A percentile compares a stretch with the other conserved stretches of the same genome.
Conservation (phyloP, 139 green algal species). For the Zygnema circumcarinatum region DNA sequence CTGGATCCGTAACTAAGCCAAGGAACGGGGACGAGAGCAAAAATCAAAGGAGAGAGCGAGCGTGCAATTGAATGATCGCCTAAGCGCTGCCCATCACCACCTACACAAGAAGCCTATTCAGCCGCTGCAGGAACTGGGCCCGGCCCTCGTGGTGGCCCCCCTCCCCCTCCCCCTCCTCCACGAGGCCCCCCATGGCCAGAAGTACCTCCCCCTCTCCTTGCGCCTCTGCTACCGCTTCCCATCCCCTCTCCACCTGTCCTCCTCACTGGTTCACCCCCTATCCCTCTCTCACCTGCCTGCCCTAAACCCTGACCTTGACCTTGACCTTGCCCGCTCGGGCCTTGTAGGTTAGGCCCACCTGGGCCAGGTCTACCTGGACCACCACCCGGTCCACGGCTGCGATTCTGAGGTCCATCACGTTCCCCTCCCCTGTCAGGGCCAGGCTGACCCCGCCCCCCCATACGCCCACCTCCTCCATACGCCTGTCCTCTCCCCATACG, state of each 20-base stretch:
- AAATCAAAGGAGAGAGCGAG: too few relatives aligned
- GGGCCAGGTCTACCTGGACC: neutral
- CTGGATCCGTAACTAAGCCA: neutral
- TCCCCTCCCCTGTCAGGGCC: neutral
- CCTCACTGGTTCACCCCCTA: neutral
- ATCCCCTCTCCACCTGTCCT: neutral
- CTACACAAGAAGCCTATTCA: neutral
- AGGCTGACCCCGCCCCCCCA: neutral
- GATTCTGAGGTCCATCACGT: neutral
- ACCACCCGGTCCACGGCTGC: neutral
- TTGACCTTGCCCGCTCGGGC: too few relatives aligned
- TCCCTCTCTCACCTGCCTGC: neutral
- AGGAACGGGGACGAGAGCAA: neutral
- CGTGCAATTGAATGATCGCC: neutral
- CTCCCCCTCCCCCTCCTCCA: too few relatives aligned
- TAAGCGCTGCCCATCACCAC: neutral
- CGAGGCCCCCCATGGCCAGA: neutral
- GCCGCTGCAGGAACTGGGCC: neutral
- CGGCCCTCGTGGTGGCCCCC: neutral
- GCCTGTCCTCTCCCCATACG: neutral
- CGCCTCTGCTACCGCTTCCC: neutral
- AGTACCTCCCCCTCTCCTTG: neutral
- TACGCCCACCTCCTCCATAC: neutral
- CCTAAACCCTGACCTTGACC: neutral
- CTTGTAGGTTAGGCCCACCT: too few relatives aligned